Conservation (phyloP, 1,284 basidiomycete species). For the Ceratobasidium sp. region DNA sequence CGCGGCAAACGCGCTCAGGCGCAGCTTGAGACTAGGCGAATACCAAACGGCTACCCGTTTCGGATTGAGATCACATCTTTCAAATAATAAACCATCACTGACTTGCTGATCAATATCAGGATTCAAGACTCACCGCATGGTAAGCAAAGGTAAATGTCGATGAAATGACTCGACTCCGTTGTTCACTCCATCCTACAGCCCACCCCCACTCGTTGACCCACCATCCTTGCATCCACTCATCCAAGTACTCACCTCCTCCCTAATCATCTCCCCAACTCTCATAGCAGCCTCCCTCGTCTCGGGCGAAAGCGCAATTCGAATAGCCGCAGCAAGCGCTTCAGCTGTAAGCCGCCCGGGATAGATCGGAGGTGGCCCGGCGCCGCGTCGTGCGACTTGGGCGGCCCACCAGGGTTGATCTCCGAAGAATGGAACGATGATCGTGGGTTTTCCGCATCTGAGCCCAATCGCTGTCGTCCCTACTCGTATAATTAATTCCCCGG, state of each 20-base stretch:
- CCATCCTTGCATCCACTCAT: background rate
- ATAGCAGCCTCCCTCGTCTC: constrained; percentile 65
- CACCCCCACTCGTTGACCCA: background rate
- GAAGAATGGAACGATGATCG: constrained; percentile 65
- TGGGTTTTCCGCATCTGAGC: constrained; percentile 72
- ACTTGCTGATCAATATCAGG: background rate
- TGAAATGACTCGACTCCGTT: constrained; percentile 71
- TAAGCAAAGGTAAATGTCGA: constrained; percentile 69
- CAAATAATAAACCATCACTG: background rate
- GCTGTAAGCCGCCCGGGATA: constrained; percentile 67
- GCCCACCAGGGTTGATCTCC: constrained; percentile 53
- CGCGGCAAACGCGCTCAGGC: constrained; percentile 69
- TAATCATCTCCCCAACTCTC: constrained; percentile 68
- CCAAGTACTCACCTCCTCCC: constrained; percentile 61
- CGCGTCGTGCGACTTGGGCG: constrained; percentile 51
- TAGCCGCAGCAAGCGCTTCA: constrained; percentile 67
- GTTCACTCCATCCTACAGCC: constrained; percentile 63
- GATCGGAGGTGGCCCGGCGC: constrained; percentile 73
- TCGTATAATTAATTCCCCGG: background rate
- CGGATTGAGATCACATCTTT: constrained; percentile 69
- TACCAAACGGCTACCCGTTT: constrained; percentile 70
- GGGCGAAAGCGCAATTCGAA: constrained; percentile 65
- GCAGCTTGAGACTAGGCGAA: constrained; percentile 66
- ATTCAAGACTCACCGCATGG: constrained; percentile 63
- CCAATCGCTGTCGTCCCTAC: constrained; percentile 75